Evolutionary conservation across 257 asterid species (phyloP).

Genomic region (Henckelia pumila): DNA sequence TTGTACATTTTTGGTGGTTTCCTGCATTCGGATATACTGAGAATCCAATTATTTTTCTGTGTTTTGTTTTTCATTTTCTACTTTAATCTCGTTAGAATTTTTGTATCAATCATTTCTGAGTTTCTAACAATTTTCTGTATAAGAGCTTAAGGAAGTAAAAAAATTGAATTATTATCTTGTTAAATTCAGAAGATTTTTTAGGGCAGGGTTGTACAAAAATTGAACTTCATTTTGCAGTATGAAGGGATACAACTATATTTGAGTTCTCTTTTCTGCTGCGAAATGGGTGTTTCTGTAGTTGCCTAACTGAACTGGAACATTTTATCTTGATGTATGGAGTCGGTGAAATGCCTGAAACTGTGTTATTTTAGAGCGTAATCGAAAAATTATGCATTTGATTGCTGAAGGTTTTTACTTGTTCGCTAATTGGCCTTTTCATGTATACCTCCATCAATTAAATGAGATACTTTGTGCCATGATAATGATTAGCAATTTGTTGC

Average conservation of each 20-base stretch:
- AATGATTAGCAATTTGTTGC: neutral
- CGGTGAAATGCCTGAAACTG: neutral
- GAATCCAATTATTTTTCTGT: neutral
- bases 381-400: neutral
- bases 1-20: too few species aligned
- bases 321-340: neutral
- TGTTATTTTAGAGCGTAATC: neutral
- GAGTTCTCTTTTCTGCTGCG: too few species aligned
- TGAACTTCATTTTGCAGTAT: neutral
- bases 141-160: neutral
- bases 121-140: too few species aligned
- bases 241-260: neutral
- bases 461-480: neutral
- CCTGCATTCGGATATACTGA: neutral
- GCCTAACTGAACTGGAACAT: neutral
- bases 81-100: neutral
- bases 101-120: neutral
- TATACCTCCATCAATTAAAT: neutral
- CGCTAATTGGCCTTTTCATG: neutral
- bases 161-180: neutral
- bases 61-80: neutral
- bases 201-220: too few species aligned
- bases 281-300: too few species aligned
- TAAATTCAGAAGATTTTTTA: too few species aligned
- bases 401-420: too few species aligned